Evolutionary conservation across 2,329 filamentous ascomycete species (phyloP).

Genomic region (Epicoccum nigrum): DNA sequence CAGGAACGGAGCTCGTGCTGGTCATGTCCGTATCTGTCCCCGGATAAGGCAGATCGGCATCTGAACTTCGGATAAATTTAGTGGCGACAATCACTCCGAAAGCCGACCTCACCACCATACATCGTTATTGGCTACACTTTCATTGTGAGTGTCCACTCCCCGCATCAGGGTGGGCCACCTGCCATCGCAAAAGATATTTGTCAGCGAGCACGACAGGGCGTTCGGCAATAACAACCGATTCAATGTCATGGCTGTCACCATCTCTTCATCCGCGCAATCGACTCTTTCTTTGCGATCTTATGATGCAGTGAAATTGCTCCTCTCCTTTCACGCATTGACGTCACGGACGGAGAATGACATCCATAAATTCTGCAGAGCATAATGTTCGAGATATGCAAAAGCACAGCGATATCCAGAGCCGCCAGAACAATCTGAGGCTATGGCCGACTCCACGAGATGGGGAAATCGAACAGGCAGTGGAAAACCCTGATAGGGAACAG

Average conservation of each 20-base stretch:
- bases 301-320: neutral
- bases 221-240: conserved; percentile 1
- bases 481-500: conserved; percentile 10
- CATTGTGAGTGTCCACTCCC: neutral
- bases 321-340: neutral
- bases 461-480: conserved; percentile 21
- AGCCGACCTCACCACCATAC: neutral
- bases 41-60: neutral
- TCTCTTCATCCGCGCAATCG: neutral
- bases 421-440: neutral
- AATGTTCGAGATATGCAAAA: neutral
- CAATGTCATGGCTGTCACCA: neutral
- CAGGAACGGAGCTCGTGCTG: too few species aligned
- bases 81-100: neutral
- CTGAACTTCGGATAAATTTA: neutral
- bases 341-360: conserved; percentile 1
- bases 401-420: neutral
- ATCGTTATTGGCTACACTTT: neutral
- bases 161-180: conserved; percentile 5
- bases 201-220: conserved; percentile 5
- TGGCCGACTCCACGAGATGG: conserved; percentile 26
- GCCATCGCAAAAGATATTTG: conserved; percentile 3
- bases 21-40: neutral
- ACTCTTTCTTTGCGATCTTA: neutral
- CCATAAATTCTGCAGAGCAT: neutral